Percentiles rank a stretch among this genome's conserved stretches.
Conservation (phyloP, 768 basidiomycete genomes). For the Lactarius akahatsu region DNA sequence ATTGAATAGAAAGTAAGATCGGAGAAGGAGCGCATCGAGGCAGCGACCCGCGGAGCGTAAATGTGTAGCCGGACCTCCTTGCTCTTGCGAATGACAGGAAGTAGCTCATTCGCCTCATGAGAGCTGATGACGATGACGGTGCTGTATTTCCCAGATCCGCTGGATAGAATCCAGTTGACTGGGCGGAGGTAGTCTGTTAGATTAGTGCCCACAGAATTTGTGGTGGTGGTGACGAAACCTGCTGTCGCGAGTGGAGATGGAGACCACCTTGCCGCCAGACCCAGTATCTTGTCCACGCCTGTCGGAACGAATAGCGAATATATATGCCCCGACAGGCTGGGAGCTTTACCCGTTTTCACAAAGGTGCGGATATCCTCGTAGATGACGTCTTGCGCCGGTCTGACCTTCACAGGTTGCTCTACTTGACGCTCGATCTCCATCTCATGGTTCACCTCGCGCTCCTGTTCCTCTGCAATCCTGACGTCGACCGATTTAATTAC, state of each 20-base stretch:
- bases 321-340: not conserved
- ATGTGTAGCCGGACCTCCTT: constrained; percentile 20
- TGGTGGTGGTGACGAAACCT: constrained; percentile 17
- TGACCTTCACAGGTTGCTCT: constrained; percentile 10
- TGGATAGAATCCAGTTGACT: constrained; percentile 22
- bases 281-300: not conserved
- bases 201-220: not conserved
- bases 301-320: constrained; percentile 8
- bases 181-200: constrained; percentile 25
- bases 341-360: constrained; percentile 12
- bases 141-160: constrained; percentile 11
- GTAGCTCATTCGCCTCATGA: constrained; percentile 22
- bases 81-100: constrained; percentile 19
- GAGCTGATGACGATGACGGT: constrained; percentile 18
- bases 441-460: constrained; percentile 25
- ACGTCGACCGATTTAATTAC: constrained; percentile 1
- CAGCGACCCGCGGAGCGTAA: constrained; percentile 17
- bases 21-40: constrained; percentile 20
- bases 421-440: constrained; percentile 20
- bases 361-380: constrained; percentile 14
- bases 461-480: constrained; percentile 24
- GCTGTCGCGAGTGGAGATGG: constrained; percentile 16
- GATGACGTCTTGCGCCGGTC: constrained; percentile 6
- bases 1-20: constrained; percentile 15
- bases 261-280: constrained; percentile 1